phyloP scores from a whole-genome alignment of 2,329 filamentous ascomycete genomes.

The Cladosporium cucumerinum region DNA sequence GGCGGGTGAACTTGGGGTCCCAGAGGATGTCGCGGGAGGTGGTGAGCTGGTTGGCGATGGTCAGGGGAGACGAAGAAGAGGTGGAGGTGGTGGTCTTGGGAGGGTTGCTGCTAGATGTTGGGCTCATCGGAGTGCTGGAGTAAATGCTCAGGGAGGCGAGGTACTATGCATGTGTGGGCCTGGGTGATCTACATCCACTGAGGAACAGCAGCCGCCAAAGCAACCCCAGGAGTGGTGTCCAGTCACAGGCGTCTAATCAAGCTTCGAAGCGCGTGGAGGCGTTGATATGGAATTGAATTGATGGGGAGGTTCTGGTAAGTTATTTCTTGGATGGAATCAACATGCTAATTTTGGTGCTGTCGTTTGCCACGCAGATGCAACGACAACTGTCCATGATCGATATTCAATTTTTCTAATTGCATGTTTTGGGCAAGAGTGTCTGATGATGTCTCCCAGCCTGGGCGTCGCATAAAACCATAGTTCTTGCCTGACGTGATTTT shows the following conservation, averaged over 20 bases:
- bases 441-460: not conserved
- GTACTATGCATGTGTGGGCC: not conserved
- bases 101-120: not conserved
- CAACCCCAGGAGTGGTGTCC: not conserved
- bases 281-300: no score
- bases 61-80: constrained; percentile 31
- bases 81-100: constrained; percentile 7
- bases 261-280: not conserved
- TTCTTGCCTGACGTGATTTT: not conserved
- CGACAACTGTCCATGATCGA: no score
- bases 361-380: no score
- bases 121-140: not conserved
- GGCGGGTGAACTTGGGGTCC: constrained; percentile 46
- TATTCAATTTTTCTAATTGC: no score
- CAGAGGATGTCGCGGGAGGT: constrained; percentile 50
- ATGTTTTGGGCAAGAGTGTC: not conserved
- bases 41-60: constrained; percentile 45
- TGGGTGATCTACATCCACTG: not conserved
- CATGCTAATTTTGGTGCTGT: no score
- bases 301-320: no score
- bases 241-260: not conserved
- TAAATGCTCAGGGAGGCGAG: not conserved
- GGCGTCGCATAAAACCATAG: not conserved
- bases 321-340: no score
- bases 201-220: no score